Evolutionary conservation across 1,139 yeast genomes (phyloP).

Genomic region (Meyerozyma sp.): DNA sequence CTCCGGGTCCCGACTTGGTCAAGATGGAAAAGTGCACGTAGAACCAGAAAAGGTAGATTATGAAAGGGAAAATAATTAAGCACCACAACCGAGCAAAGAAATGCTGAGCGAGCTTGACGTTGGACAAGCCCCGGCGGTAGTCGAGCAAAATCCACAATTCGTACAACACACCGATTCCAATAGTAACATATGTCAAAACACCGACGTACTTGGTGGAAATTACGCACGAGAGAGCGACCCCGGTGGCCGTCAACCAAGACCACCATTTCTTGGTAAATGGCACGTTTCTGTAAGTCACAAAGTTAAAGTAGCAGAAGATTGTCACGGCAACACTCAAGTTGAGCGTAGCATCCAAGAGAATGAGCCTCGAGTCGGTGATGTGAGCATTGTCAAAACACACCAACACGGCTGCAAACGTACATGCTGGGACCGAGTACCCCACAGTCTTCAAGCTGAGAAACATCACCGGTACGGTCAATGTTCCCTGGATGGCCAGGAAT

Average conservation of each 20-base stretch:
- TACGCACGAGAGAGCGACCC: constrained; percentile 81
- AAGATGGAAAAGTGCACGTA: constrained; percentile 82
- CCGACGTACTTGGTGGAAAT: constrained; percentile 96
- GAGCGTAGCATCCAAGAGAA: constrained; percentile 85
- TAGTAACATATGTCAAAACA: constrained; percentile 78
- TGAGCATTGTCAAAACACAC: constrained; percentile 91
- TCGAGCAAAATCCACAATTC: constrained; percentile 89
- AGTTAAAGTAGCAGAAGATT: constrained; percentile 70
- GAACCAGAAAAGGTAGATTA: constrained; percentile 87
- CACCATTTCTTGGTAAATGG: constrained; percentile 80
- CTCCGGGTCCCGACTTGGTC: constrained; percentile 91
- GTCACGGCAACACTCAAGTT: constrained; percentile 77
- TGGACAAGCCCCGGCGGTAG: constrained; percentile 58
- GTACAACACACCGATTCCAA: constrained; percentile 78
- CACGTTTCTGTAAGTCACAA: constrained; percentile 60
- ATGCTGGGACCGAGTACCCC: constrained; percentile 74
- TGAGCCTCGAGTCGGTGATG: constrained; percentile 83
- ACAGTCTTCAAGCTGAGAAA: constrained; percentile 79
- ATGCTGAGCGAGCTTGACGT: constrained; percentile 59
- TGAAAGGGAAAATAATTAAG: constrained; percentile 74
- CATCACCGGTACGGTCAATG: constrained; percentile 75
- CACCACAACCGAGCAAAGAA: constrained; percentile 70
- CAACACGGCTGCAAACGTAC: constrained; percentile 72
- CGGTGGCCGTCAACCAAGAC: constrained; percentile 80
- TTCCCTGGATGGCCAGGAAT: constrained; percentile 76